Percentiles rank a stretch among this genome's conserved stretches.
These are phyloP conservation scores for Suillus alpinus DNA, from an alignment of 768 basidiomycete genomes.

Conservation along the genomic window DNA sequence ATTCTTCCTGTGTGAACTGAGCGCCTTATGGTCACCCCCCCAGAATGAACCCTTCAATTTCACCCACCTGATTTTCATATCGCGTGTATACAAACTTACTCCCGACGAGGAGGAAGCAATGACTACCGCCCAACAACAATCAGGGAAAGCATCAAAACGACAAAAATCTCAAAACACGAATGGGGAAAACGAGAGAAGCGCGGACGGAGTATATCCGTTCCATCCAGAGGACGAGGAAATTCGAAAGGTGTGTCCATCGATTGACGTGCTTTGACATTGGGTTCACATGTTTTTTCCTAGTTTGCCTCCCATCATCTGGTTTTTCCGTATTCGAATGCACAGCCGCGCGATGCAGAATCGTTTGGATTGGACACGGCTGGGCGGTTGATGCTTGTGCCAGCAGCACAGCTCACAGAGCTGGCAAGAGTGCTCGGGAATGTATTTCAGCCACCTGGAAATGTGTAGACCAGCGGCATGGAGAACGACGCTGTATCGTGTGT, in stretches of 20 bases:
- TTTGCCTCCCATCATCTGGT: slow-evolving; percentile 18
- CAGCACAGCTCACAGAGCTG: slow-evolving; percentile 38
- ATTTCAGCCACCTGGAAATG: slow-evolving; percentile 22
- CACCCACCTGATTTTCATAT: slow-evolving; percentile 72
- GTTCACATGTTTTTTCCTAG: slow-evolving; percentile 6
- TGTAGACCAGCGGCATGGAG: background rate
- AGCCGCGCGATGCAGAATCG: slow-evolving; percentile 57
- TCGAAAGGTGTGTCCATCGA: slow-evolving; percentile 46
- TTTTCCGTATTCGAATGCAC: slow-evolving; percentile 50
- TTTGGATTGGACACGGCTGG: slow-evolving; percentile 74
- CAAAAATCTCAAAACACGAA: slow-evolving; percentile 26
- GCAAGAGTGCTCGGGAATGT: slow-evolving; percentile 37
- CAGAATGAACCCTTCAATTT: slow-evolving; percentile 67
- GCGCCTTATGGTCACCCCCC: background rate
- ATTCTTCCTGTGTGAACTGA: background rate
- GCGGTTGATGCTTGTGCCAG: slow-evolving; percentile 60
- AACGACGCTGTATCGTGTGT: too few species aligned
- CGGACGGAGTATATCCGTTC: slow-evolving; percentile 65
- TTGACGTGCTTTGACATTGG: background rate
- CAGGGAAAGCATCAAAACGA: slow-evolving; percentile 38
- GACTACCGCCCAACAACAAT: slow-evolving; percentile 35
- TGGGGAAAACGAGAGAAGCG: slow-evolving; percentile 11
- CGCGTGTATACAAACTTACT: slow-evolving; percentile 74
- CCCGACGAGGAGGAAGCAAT: slow-evolving; percentile 59
- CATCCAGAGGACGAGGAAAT: slow-evolving; percentile 86